Evolutionary conservation across 768 basidiomycete species (phyloP).

Genomic region (Russula dissimulans): DNA sequence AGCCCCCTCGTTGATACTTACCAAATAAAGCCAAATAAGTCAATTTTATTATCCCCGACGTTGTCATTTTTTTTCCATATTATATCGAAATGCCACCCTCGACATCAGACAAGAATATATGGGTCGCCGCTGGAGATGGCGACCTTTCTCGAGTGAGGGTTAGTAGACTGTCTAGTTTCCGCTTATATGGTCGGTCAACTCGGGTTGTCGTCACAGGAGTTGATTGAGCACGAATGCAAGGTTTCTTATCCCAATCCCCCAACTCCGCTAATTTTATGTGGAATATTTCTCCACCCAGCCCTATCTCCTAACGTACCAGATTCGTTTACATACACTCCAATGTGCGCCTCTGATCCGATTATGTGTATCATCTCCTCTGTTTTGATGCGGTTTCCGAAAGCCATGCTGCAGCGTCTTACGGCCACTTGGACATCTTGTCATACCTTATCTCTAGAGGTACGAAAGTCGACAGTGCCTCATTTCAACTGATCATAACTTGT

Average conservation of each 20-base stretch:
- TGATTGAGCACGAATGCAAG: slow-evolving; percentile 45
- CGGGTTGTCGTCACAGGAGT: slow-evolving; percentile 1
- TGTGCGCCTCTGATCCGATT: slow-evolving; percentile 34
- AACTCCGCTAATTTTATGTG: not conserved
- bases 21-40: slow-evolving; percentile 6
- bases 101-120: slow-evolving; percentile 56
- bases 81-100: slow-evolving; percentile 27
- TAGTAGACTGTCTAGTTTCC: not conserved
- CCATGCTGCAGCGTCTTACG: slow-evolving; percentile 94
- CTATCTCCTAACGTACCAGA: slow-evolving; percentile 67
- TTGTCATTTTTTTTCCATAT: not conserved
- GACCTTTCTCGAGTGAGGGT: slow-evolving; percentile 73
- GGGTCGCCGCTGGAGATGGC: slow-evolving; percentile 90
- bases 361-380: not conserved
- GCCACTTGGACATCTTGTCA: slow-evolving; percentile 61
- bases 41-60: not conserved
- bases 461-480: slow-evolving; percentile 8
- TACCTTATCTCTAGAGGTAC: slow-evolving; percentile 70
- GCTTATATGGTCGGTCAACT: not conserved
- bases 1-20: not conserved
- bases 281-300: slow-evolving; percentile 20
- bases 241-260: slow-evolving; percentile 35
- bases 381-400: slow-evolving; percentile 30
- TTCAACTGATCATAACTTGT: not conserved
- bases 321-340: slow-evolving; percentile 69